These are phyloP conservation scores for Boletus sensibilis DNA, from an alignment of 768 basidiomycete species.

Conservation along the genomic window DNA sequence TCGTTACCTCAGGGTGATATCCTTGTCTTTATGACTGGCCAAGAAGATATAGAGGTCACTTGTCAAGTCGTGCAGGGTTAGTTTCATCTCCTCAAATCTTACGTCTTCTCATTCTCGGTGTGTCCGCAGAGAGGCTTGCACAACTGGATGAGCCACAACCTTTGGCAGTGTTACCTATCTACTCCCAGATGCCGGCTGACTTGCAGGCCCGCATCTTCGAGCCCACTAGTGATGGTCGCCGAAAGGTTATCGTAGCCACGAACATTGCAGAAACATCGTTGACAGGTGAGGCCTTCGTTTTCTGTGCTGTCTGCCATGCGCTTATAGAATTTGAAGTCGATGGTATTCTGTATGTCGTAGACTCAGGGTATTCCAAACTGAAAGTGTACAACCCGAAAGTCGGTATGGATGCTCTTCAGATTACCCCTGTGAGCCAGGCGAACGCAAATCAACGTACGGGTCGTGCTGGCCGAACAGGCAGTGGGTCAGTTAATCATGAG, in stretches of 20 bases:
- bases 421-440: conserved; percentile 98
- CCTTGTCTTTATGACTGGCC: conserved; percentile 98
- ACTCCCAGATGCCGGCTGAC: conserved; percentile 99
- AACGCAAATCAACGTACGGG: conserved; percentile 97
- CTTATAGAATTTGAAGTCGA: conserved; percentile 59
- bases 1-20: conserved; percentile 93
- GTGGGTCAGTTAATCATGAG: conserved; percentile 58
- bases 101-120: neutral
- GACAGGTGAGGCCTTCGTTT: conserved; percentile 56
- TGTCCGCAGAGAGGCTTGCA: conserved; percentile 71
- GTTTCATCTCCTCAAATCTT: conserved; percentile 14
- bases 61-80: conserved; percentile 90
- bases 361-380: conserved; percentile 94
- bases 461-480: conserved; percentile 94
- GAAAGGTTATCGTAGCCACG: conserved; percentile 97
- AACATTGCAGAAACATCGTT: conserved; percentile 99
- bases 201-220: conserved; percentile 98
- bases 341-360: conserved; percentile 95
- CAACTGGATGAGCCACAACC: conserved; percentile 91
- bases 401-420: conserved; percentile 98
- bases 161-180: conserved; percentile 92
- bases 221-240: conserved; percentile 86
- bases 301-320: neutral
- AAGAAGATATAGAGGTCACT: conserved; percentile 97
- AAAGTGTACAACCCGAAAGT: conserved; percentile 99